Base-by-base conservation (phyloP, 306 rosid genomes). In the Cyclanthera cordifolia region DNA sequence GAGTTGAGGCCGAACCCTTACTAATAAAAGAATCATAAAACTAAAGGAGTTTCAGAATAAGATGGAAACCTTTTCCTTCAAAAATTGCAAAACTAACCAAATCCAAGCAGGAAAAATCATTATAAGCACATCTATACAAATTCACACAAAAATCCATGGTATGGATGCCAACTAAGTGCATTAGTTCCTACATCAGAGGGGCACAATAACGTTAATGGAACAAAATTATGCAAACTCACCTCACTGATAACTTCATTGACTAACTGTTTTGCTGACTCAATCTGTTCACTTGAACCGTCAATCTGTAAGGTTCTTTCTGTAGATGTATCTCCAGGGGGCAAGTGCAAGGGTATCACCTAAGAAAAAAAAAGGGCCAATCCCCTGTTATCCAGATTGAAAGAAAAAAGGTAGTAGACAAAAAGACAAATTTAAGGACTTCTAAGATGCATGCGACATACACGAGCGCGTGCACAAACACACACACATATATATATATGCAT, bases 271-370 rank as follows among this genome's bases (percentile, higher is more conserved):
- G 97, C 97, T 69, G 84, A 77, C 73, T 94, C 97, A 78, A 90
- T 86, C 80, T 94, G 99, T 32, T 90, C 99, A 21, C 84, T 67
- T 12, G 91, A 83, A 64, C 99, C 99, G 65, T 94, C 97, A 76
- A 94, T 82, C 76, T 94, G 95, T 61, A 90, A 52, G 16, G 99
- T 94, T 78, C 99, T 85, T 76, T 94, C 97, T 0, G 64, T 55
- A 6, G 99, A 94, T 41, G 90, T 68, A 76, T 94, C 99, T 61
- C 99, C 99, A 21, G 97, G 99, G 64, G 99, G 99, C 21, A 88
- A 91, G 85, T 94, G 99, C 78, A 94, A 78, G 46, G 97, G 99
- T 79, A 94, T 90, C 84, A 94, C 97, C 99, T 94, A 73, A 23
- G 74, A 30, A 64, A 68, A 82, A 87, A 45, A 28, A 46, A 23